Evolutionary conservation across 73 alveolate species (phyloP).

Genomic region (Diophrys appendiculata): DNA sequence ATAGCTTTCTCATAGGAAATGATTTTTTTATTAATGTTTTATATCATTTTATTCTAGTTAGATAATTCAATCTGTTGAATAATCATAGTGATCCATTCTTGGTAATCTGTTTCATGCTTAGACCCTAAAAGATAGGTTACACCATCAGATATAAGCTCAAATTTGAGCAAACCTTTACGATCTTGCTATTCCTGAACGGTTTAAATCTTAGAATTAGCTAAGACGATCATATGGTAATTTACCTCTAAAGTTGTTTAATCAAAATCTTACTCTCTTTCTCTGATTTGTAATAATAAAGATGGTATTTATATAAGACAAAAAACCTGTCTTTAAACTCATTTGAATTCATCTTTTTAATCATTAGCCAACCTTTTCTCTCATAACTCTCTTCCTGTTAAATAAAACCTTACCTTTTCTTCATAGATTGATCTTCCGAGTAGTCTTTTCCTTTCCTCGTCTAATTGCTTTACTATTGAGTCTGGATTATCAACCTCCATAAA

Average conservation of each 20-base stretch:
- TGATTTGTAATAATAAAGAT: conserved; percentile 34
- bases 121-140: neutral
- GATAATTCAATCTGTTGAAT: neutral
- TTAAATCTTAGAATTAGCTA: neutral
- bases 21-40: too few species aligned
- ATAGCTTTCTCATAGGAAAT: neutral
- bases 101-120: neutral
- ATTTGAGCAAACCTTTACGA: neutral
- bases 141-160: neutral
- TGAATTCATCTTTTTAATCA: conserved; percentile 38
- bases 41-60: neutral
- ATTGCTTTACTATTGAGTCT: too few species aligned
- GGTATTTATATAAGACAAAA: conserved; percentile 41
- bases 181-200: neutral
- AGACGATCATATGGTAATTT: neutral
- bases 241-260: too few species aligned
- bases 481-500: too few species aligned
- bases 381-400: too few species aligned
- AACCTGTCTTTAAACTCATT: conserved; percentile 44
- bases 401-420: too few species aligned
- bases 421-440: too few species aligned
- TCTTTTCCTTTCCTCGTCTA: too few species aligned
- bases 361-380: conserved; percentile 47
- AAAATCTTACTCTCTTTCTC: conserved; percentile 54
- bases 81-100: neutral